Evolutionary conservation across 495 filamentous ascomycete species (phyloP).

Genomic region (Neurospora discreta): DNA sequence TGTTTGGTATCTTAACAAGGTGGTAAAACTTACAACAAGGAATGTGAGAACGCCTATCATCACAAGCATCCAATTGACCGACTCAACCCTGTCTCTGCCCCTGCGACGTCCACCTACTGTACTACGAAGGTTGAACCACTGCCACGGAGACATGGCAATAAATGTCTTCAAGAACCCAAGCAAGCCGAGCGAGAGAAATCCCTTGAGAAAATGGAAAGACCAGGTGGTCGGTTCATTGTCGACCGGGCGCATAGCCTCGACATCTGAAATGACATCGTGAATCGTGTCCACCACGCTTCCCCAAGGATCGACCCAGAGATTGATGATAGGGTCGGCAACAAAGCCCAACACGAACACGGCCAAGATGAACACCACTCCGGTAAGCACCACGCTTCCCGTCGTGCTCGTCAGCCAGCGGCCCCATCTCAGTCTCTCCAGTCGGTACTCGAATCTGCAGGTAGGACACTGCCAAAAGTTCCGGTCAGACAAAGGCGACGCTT

Average conservation of each 20-base stretch:
- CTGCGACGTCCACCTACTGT: slow-evolving; percentile 39
- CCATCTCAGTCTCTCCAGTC: slow-evolving; percentile 66
- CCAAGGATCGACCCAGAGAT: slow-evolving; percentile 70
- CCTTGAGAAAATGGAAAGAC: slow-evolving; percentile 79
- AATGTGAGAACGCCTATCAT: slow-evolving; percentile 73
- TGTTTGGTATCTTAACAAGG: not conserved
- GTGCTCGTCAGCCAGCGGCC: slow-evolving; percentile 62
- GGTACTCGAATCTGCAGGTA: slow-evolving; percentile 79
- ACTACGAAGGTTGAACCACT: slow-evolving; percentile 61
- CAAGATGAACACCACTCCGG: slow-evolving; percentile 54
- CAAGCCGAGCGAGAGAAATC: slow-evolving; percentile 71
- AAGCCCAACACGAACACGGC: slow-evolving; percentile 76
- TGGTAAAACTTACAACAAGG: slow-evolving; percentile 53
- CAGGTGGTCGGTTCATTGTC: slow-evolving; percentile 47
- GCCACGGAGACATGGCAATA: slow-evolving; percentile 60
- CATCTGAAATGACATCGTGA: slow-evolving; percentile 22
- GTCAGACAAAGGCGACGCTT: slow-evolving; percentile 55
- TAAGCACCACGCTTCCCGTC: slow-evolving; percentile 51
- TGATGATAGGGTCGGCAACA: slow-evolving; percentile 85
- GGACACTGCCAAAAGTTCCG: slow-evolving; percentile 78
- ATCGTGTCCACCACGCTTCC: slow-evolving; percentile 32
- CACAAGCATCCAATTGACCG: slow-evolving; percentile 66
- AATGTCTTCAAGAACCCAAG: slow-evolving; percentile 77
- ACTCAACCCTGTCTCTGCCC: slow-evolving; percentile 61
- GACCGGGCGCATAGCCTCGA: slow-evolving; percentile 21